Base-by-base conservation (phyloP, 345 rosid genomes). In the Noccaea bulbosa region DNA sequence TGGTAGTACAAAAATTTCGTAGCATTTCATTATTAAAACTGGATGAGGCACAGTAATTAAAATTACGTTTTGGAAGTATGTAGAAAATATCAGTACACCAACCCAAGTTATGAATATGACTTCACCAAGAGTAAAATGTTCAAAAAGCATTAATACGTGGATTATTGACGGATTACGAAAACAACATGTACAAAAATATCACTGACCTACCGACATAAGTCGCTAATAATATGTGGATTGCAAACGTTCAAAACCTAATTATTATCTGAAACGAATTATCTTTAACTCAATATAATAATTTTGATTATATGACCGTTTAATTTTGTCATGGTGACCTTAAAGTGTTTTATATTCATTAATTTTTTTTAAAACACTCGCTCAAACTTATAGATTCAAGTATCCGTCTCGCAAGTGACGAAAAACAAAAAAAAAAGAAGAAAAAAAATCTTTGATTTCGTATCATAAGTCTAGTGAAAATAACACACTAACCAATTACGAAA, bases 161-260 rank as follows among this genome's bases (percentile, higher is more conserved):
- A 34, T 43, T 41, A 30, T 17, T 10, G 20, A 43, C 52, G 11
- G 30, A 12, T 17, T 56, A 68, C 38, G 45, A 14, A 56, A 8
- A 34, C 5, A 12, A 45, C 8, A 38, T 12, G 11, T 33, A 44
- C 9, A 33, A 24, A 14, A 58, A 59, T 47, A 47, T 58, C 65
- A 37, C 27, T 57, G n/a, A 24, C 7, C 39, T 58, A 58, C 73
- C 65, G 73, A 69, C 65, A 47, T 0, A 35, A 48, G 47, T 57
- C 17, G 46, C 65, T 46, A 46, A 37, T 40, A 43, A 46, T 57
- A 57, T 69, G 48, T 57, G 73, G 73, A 22, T 57, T 30, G 14
- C 8, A 35, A 35, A 46, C 65, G 30, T 46, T 69, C 73, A 69
- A 58, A 35, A 5, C 34, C 46, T 46, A 69, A 69, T 68, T 64